Evolutionary conservation across 345 rosid genomes (phyloP).

Genomic region (Jatropha curcas): DNA sequence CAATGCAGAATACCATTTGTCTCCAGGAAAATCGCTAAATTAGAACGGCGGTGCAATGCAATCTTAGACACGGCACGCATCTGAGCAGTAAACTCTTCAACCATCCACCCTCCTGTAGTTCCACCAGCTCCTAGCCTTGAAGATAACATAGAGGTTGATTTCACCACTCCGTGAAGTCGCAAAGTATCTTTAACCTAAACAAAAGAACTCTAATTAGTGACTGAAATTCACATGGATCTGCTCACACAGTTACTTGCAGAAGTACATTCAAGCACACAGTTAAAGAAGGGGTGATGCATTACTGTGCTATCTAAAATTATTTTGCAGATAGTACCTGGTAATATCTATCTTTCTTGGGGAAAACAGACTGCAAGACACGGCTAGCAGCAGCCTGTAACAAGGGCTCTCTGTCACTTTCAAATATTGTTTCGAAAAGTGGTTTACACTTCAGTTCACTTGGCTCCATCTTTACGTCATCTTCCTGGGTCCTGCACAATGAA

Average conservation of each 20-base stretch:
- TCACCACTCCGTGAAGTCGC: conserved; percentile 96
- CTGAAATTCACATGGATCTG: neutral
- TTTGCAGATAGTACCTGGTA: conserved; percentile 55
- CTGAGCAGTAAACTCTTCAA: conserved; percentile 93
- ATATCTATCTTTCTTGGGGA: conserved; percentile 77
- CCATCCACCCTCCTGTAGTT: conserved; percentile 67
- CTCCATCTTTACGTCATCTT: conserved; percentile 54
- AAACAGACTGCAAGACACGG: conserved; percentile 80
- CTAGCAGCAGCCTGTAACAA: conserved; percentile 90
- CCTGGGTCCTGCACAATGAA: conserved; percentile 50
- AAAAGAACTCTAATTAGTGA: conserved; percentile 1
- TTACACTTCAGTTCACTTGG: conserved; percentile 72
- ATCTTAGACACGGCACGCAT: conserved; percentile 96
- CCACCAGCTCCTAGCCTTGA: conserved; percentile 81
- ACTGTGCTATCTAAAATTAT: neutral
- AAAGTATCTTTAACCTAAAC: conserved; percentile 80
- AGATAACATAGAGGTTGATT: conserved; percentile 67
- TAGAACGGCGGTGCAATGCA: conserved; percentile 87
- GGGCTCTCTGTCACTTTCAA: conserved; percentile 91
- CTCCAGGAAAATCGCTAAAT: conserved; percentile 77
- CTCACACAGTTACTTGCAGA: neutral
- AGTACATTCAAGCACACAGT: neutral
- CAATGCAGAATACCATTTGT: conserved; percentile 53
- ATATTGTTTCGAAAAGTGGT: conserved; percentile 69
- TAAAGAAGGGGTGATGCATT: neutral